Evolutionary conservation across 441 rosid genomes (phyloP), one percentile per base, ranked within the genome.

Genomic region (Pelargonium cotyledonis): DNA sequence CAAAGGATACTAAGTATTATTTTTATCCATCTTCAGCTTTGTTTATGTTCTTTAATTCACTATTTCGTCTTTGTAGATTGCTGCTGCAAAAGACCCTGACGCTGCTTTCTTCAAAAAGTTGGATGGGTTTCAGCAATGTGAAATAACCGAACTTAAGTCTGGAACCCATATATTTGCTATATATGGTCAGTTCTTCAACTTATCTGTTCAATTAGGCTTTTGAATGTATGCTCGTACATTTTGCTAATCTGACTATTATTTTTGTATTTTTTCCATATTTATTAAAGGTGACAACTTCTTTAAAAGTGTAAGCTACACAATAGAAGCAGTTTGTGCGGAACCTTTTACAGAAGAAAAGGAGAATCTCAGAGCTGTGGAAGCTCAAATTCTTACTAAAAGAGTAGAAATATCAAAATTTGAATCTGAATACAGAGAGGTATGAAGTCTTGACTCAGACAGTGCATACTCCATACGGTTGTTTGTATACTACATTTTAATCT

Each of bases 61-160:
- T 62, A 68, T 63, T 67, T 69, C 40, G 67, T 63, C 65, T 67
- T 10, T 49, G 58, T 72, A 93, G 98, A 65, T 80, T 79, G 86
- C 90, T 57, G 86, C 90, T 66, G 86, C 91, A 68, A 94, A 91
- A 80, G 98, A 94, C 79, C 91, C 94, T 40, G 93, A 91, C 79
- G 76, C 86, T 66, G 92, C 94, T 69, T 89, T 91, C 82, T 94
- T 94, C 73, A 91, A 89, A 75, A 91, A 81, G 79, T 78, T 94
- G 75, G 97, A 91, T 82, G 96, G 90, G 23, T 94, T 94, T 81
- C 97, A 89, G 82, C 98, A 86, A 65, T 94, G 96, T 76, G 97
- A 94, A 85, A 80, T 94, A 73, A 83, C 80, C 61, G 96, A 89
- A 84, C 78, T 94, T 64, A 88, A 88, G 84, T 84, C 95, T 16